phyloP scores from a whole-genome alignment of 106 monocot genomes.

The Dioscorea zingiberensis region DNA sequence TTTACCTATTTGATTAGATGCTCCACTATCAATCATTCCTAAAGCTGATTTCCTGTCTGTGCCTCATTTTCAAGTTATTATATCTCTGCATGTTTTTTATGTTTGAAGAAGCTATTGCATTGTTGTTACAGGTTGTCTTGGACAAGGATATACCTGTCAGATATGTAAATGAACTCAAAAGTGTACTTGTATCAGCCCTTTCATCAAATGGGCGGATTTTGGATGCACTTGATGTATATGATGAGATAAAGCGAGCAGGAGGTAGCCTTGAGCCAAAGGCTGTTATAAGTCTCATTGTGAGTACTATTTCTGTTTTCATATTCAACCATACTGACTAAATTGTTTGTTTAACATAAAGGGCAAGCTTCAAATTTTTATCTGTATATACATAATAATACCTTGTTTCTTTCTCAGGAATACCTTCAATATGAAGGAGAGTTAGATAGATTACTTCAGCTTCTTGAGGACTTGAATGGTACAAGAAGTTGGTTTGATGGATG shows the following conservation, averaged over 20 bases:
- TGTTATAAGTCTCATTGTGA: constrained; percentile 62
- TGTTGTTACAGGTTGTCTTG: constrained; percentile 44
- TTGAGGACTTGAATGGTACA: constrained; percentile 57
- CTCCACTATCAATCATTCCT: too few relatives aligned
- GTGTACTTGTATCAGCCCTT: constrained; percentile 66
- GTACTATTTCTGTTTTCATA: constrained; percentile 10
- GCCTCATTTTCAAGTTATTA: too few relatives aligned
- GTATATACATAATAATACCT: neutral
- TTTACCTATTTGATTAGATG: too few relatives aligned
- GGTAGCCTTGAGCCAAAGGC: constrained; percentile 55
- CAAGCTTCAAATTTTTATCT: too few relatives aligned
- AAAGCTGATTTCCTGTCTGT: too few relatives aligned
- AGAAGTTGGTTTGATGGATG: constrained; percentile 78
- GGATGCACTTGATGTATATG: constrained; percentile 64
- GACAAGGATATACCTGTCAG: constrained; percentile 40
- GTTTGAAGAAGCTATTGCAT: neutral
- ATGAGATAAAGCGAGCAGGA: constrained; percentile 73
- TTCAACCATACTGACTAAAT: neutral
- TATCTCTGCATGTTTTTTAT: too few relatives aligned
- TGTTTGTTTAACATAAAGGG: neutral
- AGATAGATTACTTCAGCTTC: constrained; percentile 61
- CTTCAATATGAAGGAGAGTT: constrained; percentile 47
- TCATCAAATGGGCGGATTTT: constrained; percentile 60
- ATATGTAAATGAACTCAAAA: constrained; percentile 50
- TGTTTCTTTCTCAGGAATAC: constrained; percentile 36